A percentile compares a stretch with the other conserved stretches of the same genome.
Evolutionary conservation across 768 basidiomycete genomes (phyloP).

Genomic region (Mycena amicta): DNA sequence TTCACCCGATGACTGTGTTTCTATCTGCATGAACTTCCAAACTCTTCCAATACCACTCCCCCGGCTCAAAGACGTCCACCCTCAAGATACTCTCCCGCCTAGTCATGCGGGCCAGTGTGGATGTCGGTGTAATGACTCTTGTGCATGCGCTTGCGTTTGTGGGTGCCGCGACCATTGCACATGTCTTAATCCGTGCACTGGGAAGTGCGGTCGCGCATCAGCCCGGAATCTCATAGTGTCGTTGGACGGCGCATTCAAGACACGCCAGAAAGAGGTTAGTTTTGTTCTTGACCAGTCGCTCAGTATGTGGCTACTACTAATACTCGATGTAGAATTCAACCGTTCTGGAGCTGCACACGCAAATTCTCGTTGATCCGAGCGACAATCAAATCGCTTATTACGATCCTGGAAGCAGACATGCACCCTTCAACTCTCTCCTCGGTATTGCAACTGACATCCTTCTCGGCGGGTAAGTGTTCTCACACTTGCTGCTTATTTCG

Average conservation of each 20-base stretch:
- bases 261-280: slow-evolving; percentile 9
- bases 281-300: too few species aligned
- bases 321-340: slow-evolving; percentile 19
- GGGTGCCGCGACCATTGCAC: slow-evolving; percentile 17
- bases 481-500: neutral
- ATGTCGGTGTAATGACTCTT: slow-evolving; percentile 9
- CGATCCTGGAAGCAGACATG: slow-evolving; percentile 15
- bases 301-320: too few species aligned
- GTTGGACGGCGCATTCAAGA: slow-evolving; percentile 1
- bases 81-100: neutral
- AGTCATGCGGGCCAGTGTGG: neutral
- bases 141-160: slow-evolving; percentile 13
- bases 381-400: slow-evolving; percentile 27
- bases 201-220: slow-evolving; percentile 4
- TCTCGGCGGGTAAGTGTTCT: slow-evolving; percentile 3
- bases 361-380: slow-evolving; percentile 8
- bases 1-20: neutral
- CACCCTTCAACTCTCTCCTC: too few species aligned
- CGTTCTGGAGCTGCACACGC: slow-evolving; percentile 25
- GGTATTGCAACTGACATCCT: neutral
- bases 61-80: neutral
- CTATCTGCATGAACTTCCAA: slow-evolving; percentile 19
- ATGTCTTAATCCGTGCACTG: slow-evolving; percentile 7
- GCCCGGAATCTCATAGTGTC: slow-evolving; percentile 14
- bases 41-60: slow-evolving; percentile 14